Conservation (phyloP, 2,329 filamentous ascomycete genomes). For the Penicillium sp. region DNA sequence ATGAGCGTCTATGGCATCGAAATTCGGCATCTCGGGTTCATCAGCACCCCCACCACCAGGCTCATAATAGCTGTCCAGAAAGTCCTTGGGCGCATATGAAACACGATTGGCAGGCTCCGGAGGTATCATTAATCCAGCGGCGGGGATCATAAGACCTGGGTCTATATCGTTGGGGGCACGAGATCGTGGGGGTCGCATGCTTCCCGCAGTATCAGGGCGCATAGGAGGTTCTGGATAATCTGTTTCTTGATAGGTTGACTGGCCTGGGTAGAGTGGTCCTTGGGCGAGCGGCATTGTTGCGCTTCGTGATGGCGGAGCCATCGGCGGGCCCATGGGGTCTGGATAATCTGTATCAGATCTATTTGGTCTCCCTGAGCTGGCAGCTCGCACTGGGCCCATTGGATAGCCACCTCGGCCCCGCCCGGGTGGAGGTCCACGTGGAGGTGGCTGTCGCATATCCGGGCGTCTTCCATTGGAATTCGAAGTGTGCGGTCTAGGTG, state of each 20-base stretch:
- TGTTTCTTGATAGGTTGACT: slow-evolving; percentile 35
- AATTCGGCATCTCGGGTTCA: slow-evolving; percentile 63
- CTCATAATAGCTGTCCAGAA: slow-evolving; percentile 54
- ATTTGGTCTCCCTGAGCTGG: slow-evolving; percentile 25
- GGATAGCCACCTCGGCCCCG: slow-evolving; percentile 25
- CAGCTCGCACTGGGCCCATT: slow-evolving; percentile 27
- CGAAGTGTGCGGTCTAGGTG: slow-evolving; percentile 41
- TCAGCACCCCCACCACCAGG: slow-evolving; percentile 46
- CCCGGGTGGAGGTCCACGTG: slow-evolving; percentile 24
- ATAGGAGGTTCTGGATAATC: slow-evolving; percentile 21
- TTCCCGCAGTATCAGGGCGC: slow-evolving; percentile 28
- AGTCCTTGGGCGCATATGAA: slow-evolving; percentile 37
- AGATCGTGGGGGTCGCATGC: slow-evolving; percentile 17
- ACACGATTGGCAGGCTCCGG: slow-evolving; percentile 21
- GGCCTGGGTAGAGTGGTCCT: slow-evolving; percentile 36
- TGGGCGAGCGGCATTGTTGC: slow-evolving; percentile 36
- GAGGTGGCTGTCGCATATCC: slow-evolving; percentile 28
- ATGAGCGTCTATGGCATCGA: slow-evolving; percentile 52
- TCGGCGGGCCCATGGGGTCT: slow-evolving; percentile 26
- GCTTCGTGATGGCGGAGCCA: slow-evolving; percentile 35
- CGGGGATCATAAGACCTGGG: slow-evolving; percentile 14
- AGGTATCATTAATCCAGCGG: slow-evolving; percentile 16
- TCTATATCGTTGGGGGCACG: slow-evolving; percentile 30
- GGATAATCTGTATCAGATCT: slow-evolving; percentile 27
- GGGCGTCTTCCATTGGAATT: slow-evolving; percentile 33